These are phyloP conservation scores for Myxozyma melibiosi DNA, from an alignment of 805 yeast genomes.

Conservation along the genomic window DNA sequence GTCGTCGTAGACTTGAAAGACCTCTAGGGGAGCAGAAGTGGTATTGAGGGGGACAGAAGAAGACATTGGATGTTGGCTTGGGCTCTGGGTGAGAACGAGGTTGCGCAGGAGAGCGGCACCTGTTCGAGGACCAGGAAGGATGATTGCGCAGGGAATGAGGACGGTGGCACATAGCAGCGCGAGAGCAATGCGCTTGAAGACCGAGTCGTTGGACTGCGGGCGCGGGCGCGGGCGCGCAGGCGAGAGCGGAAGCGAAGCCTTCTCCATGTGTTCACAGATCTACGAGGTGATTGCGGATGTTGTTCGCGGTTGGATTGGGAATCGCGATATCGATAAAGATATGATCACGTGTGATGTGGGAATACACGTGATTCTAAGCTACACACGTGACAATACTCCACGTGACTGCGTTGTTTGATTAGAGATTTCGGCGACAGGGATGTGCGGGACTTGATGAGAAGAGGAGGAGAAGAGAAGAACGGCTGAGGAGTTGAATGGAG, in stretches of 20 bases:
- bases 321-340: too few relatives aligned
- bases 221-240: not conserved
- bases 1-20: conserved; percentile 36
- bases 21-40: conserved; percentile 17
- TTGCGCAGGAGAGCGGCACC: not conserved
- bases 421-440: too few relatives aligned
- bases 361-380: not conserved
- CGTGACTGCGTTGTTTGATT: too few relatives aligned
- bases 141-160: conserved; percentile 9
- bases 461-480: too few relatives aligned
- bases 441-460: too few relatives aligned
- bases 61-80: not conserved
- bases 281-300: too few relatives aligned
- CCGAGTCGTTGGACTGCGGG: not conserved
- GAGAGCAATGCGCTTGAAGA: not conserved
- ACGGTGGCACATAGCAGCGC: not conserved
- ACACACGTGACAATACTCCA: too few relatives aligned
- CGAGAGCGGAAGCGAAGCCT: not conserved
- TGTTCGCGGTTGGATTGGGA: too few relatives aligned
- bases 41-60: not conserved
- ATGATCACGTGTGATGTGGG: too few relatives aligned
- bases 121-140: conserved; percentile 8
- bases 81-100: not conserved
- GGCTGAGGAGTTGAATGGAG: too few relatives aligned
- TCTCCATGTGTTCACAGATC: conserved; percentile 4